Evolutionary conservation across 1,139 yeast species (phyloP), one percentile per base, ranked within the genome.

Genomic region (Zygosaccharomyces sapae): DNA sequence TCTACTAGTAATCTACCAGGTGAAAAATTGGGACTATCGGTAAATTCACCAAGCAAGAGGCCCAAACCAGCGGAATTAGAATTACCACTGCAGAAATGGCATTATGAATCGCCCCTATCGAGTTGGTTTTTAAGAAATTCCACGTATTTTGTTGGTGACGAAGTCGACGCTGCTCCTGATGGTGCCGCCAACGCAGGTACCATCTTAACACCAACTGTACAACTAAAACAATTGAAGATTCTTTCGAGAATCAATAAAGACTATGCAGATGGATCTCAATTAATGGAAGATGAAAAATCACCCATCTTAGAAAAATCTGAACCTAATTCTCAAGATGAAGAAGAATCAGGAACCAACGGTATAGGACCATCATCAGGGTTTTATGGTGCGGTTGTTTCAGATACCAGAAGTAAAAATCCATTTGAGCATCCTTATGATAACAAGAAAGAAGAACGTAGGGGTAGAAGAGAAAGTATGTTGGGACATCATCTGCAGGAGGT

Each of bases 91-190:
- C 20, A 22, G 5, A 54, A 51, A 38, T 62, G 67, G 66, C 55
- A 47, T 27, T 62, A 62, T 48, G 58, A 55, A 19, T 63, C 68
- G 2, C 68, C 67, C 3, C 46, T 63, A 10, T 61, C 67, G 4
- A 55, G 57, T 44, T 62, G 67, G 67, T 62, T 63, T 44, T 43
- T 62, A 19, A 55, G 64, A 33, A 58, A 59, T 22, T 60, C 67
- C 1, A 51, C 60, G 1, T 62, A 62, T 41, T 45, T 61, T 13
- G 38, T 20, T 13, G 43, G 33, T 19, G 43, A 33, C 1, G 54
- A 51, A 31, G 57, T 19, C 27, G 47, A 46, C 27, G 27, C 27
- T 24, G 27, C 27, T 24, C 27, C 27, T 24, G 49, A 44, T 18
- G 44, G 41, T 10, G 19, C 39, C 27, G 34, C 47, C 13, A 39